Percentiles rank a stretch among this genome's conserved stretches.
phyloP scores from a whole-genome alignment of 1,284 basidiomycete genomes.

The Hymenochaete sp. region DNA sequence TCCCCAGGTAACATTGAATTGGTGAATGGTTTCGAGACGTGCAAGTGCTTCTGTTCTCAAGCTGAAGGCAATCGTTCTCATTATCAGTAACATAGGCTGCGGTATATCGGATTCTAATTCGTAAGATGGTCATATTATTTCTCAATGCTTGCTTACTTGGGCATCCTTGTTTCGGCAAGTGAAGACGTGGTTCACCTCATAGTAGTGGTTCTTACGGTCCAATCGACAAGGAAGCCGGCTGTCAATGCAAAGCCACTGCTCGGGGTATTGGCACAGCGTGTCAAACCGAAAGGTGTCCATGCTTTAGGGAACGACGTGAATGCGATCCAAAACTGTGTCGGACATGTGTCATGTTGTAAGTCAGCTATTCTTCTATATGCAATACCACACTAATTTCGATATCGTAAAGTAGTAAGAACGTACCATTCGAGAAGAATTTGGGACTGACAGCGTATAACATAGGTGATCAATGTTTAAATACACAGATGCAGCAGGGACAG shows the following conservation, averaged over 20 bases:
- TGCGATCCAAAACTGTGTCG: slow-evolving; percentile 35
- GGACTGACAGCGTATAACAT: slow-evolving; percentile 9
- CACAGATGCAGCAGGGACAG: not conserved
- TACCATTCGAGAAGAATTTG: slow-evolving; percentile 12
- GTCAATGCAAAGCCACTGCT: slow-evolving; percentile 28
- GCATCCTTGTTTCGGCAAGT: too few relatives aligned
- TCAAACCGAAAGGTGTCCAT: slow-evolving; percentile 35
- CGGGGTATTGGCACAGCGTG: slow-evolving; percentile 18
- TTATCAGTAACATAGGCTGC: slow-evolving; percentile 6
- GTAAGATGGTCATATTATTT: not conserved
- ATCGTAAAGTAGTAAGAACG: not conserved
- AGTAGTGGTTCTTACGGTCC: too few relatives aligned
- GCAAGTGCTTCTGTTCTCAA: too few relatives aligned
- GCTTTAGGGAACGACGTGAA: slow-evolving; percentile 31
- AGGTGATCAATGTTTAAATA: slow-evolving; percentile 1
- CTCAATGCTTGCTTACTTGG: not conserved
- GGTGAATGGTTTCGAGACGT: too few relatives aligned
- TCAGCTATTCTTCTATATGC: slow-evolving; percentile 8
- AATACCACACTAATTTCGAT: not conserved
- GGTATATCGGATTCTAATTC: slow-evolving; percentile 31
- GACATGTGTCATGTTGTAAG: slow-evolving; percentile 28
- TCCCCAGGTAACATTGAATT: too few relatives aligned
- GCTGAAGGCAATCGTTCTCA: not conserved
- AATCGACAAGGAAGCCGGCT: slow-evolving; percentile 30
- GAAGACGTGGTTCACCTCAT: too few relatives aligned